phyloP scores from a whole-genome alignment of 768 basidiomycete genomes.

The Antrodiella citrinella region DNA sequence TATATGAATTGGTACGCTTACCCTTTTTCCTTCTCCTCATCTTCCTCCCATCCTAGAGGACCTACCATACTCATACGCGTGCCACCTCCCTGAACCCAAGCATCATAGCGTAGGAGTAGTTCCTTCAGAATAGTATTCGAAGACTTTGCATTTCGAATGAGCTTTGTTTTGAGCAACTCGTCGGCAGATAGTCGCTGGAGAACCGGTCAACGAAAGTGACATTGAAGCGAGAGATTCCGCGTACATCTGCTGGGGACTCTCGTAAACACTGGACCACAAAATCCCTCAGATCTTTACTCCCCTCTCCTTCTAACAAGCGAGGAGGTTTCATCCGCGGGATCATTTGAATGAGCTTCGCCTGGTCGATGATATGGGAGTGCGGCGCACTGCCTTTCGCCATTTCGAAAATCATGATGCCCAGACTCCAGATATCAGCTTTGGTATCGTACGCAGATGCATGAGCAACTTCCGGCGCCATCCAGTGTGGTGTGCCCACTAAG shows the following conservation, averaged over 20 bases:
- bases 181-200: constrained; percentile 80
- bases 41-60: constrained; percentile 64
- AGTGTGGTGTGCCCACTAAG: constrained; percentile 94
- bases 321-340: constrained; percentile 85
- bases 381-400: constrained; percentile 97
- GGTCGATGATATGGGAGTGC: constrained; percentile 76
- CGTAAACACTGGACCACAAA: constrained; percentile 79
- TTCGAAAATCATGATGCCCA: constrained; percentile 94
- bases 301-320: constrained; percentile 66
- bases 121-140: constrained; percentile 69
- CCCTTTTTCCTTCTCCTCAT: constrained; percentile 36
- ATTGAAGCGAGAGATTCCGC: constrained; percentile 13
- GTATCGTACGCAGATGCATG: constrained; percentile 90
- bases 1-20: not conserved
- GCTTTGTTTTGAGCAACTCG: constrained; percentile 78
- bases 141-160: constrained; percentile 77
- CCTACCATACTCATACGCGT: constrained; percentile 71
- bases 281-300: constrained; percentile 79
- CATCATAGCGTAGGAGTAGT: constrained; percentile 69
- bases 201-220: not conserved
- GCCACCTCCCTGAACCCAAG: constrained; percentile 59
- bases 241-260: constrained; percentile 72
- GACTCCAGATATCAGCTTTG: constrained; percentile 97
- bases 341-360: constrained; percentile 79
- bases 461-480: constrained; percentile 99